Conservation (phyloP, 768 basidiomycete species). For the Hygrocybe coccinea region DNA sequence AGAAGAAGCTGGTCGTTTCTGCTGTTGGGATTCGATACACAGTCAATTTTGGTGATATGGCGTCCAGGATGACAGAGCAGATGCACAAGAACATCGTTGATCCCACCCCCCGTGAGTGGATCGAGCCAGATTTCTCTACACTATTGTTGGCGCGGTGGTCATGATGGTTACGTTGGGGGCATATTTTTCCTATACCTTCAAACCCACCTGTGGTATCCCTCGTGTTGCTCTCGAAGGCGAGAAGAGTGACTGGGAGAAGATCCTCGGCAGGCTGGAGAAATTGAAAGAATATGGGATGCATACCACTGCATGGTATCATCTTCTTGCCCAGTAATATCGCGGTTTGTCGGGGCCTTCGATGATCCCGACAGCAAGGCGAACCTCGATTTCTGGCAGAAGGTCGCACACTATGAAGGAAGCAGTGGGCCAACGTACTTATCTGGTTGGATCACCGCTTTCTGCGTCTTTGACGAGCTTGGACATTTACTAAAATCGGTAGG, state of each 20-base stretch:
- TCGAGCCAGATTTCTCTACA: slow-evolving; percentile 35
- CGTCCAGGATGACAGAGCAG: slow-evolving; percentile 20
- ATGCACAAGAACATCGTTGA: slow-evolving; percentile 16
- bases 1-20: slow-evolving; percentile 26
- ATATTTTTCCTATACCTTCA: slow-evolving; percentile 25
- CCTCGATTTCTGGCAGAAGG: slow-evolving; percentile 31
- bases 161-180: slow-evolving; percentile 32
- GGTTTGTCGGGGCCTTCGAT: slow-evolving; percentile 27
- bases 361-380: slow-evolving; percentile 23
- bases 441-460: slow-evolving; percentile 38
- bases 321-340: slow-evolving; percentile 32
- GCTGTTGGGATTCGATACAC: slow-evolving; percentile 12
- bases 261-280: slow-evolving; percentile 29
- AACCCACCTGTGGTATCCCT: slow-evolving; percentile 34
- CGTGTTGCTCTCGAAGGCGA: slow-evolving; percentile 32
- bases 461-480: slow-evolving; percentile 29
- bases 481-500: neutral
- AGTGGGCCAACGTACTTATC: slow-evolving; percentile 26
- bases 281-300: slow-evolving; percentile 30
- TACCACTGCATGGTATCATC: slow-evolving; percentile 27
- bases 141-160: slow-evolving; percentile 25
- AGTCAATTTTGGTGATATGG: slow-evolving; percentile 32
- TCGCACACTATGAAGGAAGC: slow-evolving; percentile 23
- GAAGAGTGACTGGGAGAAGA: slow-evolving; percentile 29
- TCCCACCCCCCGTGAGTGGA: slow-evolving; percentile 27